Evolutionary conservation across 1,284 basidiomycete genomes (phyloP), one percentile per base, ranked within the genome.

Genomic region (Coniferiporia weirii): DNA sequence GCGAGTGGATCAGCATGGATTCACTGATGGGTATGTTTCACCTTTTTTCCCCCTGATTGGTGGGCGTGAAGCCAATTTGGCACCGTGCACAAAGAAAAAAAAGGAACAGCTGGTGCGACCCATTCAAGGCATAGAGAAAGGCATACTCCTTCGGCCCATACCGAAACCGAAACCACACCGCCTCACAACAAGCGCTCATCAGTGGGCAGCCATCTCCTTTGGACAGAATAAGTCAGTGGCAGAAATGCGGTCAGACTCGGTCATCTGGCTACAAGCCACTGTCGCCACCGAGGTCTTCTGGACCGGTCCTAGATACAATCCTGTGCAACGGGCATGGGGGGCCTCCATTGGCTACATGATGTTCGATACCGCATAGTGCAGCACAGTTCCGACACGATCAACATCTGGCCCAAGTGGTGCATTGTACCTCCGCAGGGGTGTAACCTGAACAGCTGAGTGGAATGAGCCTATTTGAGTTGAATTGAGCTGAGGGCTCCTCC

Each of bases 341-440:
- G 92, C 1, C 71, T 94, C 20, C 81, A 84, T 19, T 81, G 92
- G 46, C 76, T 96, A 64, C 87, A 95, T 65, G 91, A 93, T 64
- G 66, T 89, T 19, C 75, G 79, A 35, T 91, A 80, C 71, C 78
- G 91, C 27, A 78, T 93, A 70, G 81, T 84, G 20, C 76, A 82
- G 63, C 74, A 86, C 38, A 91, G 91, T 19, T 76, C 93, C 5
- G 70, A 71, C 0, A 83, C 90, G 3, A 84, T 85, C 61, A 73
- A 86, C 0, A 72, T 95, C 20, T 91, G 93, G 73, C 91, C 92
- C 1, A 75, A 84, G 63, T 93, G 87, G 86, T 94, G 91, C 72
- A 90, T 87, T 15, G 66, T 93, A 40, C 74, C 89, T 15, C 85
- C 88, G 0, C 36, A 38, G 36, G 6, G 6, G 36, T 38, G 36